Conservation (phyloP, 345 rosid species). For the Populus alba region DNA sequence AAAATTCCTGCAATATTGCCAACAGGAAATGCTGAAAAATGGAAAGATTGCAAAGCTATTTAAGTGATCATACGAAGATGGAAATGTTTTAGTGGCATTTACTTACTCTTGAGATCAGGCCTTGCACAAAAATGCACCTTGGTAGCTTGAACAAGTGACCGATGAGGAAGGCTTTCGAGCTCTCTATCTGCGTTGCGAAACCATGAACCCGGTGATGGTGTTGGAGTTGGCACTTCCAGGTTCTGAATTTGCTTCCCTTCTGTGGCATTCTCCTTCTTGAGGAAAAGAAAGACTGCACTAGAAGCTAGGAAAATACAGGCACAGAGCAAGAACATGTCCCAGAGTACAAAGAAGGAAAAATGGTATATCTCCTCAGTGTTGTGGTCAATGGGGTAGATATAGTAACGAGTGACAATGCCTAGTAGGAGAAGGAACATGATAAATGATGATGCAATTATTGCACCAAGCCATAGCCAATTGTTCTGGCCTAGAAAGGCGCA, state of each 20-base stretch:
- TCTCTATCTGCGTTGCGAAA: background rate
- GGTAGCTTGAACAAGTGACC: conserved; percentile 15
- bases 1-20: conserved; percentile 16
- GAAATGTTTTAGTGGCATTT: background rate
- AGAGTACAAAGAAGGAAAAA: conserved; percentile 11
- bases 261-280: background rate
- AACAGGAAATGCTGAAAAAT: background rate
- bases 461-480: conserved; percentile 27
- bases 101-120: conserved; percentile 30
- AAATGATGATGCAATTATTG: conserved; percentile 18
- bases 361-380: conserved; percentile 3
- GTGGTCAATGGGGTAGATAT: conserved; percentile 18
- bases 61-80: too few relatives aligned
- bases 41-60: background rate
- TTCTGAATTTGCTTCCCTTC: conserved; percentile 13
- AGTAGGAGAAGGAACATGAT: conserved; percentile 14
- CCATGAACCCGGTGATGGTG: conserved; percentile 6
- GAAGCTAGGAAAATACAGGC: conserved; percentile 1
- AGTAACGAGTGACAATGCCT: conserved; percentile 14
- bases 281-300: background rate
- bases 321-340: conserved; percentile 21
- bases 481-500: conserved; percentile 9
- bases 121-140: conserved; percentile 22
- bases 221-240: conserved; percentile 13
- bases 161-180: conserved; percentile 20